Conservation (phyloP, 805 yeast genomes). For the Suhomyces faveliae region DNA sequence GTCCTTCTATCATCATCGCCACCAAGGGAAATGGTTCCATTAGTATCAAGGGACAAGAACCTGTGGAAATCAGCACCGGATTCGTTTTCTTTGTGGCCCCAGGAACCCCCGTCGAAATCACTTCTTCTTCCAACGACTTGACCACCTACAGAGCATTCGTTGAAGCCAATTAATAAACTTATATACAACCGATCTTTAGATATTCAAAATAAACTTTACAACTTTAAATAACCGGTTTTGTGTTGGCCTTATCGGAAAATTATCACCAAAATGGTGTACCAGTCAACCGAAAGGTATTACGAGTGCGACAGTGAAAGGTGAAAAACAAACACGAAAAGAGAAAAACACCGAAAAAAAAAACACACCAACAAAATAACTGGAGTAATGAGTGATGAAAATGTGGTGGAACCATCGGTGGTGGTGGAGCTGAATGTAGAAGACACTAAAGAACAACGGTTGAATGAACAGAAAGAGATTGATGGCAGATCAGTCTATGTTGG, state of each 20-base stretch:
- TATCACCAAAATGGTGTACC: too few relatives aligned
- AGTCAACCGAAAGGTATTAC: too few relatives aligned
- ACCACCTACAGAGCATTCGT: slow-evolving; percentile 90
- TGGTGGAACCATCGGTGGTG: not conserved
- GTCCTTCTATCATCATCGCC: slow-evolving; percentile 85
- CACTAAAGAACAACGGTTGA: not conserved
- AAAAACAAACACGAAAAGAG: not conserved
- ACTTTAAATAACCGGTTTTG: too few relatives aligned
- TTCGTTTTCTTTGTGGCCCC: slow-evolving; percentile 86
- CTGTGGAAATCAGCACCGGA: slow-evolving; percentile 59
- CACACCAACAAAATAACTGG: too few relatives aligned
- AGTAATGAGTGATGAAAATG: not conserved
- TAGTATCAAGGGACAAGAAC: slow-evolving; percentile 40
- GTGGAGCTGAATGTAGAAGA: not conserved
- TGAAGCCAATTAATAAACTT: slow-evolving; percentile 53
- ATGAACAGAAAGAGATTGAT: slow-evolving; percentile 42
- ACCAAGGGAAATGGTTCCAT: slow-evolving; percentile 77
- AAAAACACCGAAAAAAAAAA: too few relatives aligned
- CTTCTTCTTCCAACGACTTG: slow-evolving; percentile 52
- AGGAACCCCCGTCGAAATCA: slow-evolving; percentile 59
- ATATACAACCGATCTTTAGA: too few relatives aligned
- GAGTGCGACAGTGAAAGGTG: too few relatives aligned
- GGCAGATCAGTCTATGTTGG: slow-evolving; percentile 55
- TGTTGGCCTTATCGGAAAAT: too few relatives aligned
- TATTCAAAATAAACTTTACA: too few relatives aligned